Conservation (phyloP, 192 early-diverging fungal species). For the Coemansia sp. region DNA sequence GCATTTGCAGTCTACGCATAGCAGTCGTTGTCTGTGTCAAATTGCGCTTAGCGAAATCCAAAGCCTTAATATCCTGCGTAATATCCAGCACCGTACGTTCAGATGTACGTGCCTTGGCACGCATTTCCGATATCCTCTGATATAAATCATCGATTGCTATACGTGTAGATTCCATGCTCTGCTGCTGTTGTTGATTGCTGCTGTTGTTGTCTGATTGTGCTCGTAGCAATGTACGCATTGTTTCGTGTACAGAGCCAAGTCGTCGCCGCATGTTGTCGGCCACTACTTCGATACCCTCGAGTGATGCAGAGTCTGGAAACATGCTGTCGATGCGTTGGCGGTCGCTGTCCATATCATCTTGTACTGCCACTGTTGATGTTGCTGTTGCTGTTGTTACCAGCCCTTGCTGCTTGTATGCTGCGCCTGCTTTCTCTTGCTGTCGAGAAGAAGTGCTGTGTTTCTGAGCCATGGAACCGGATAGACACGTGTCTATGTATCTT, state of each 20-base stretch:
- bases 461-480: too few relatives aligned
- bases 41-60: slow-evolving; percentile 94
- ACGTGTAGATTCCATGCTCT: slow-evolving; percentile 72
- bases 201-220: slow-evolving; percentile 65
- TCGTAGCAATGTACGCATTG: slow-evolving; percentile 72
- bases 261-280: slow-evolving; percentile 62
- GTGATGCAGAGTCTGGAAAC: slow-evolving; percentile 65
- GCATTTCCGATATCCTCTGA: slow-evolving; percentile 80
- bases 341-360: slow-evolving; percentile 53
- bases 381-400: too few relatives aligned
- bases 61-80: slow-evolving; percentile 90
- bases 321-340: slow-evolving; percentile 78
- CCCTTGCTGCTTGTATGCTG: not conserved
- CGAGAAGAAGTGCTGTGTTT: too few relatives aligned
- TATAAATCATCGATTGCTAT: slow-evolving; percentile 72
- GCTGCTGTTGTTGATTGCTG: slow-evolving; percentile 50
- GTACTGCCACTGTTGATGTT: too few relatives aligned
- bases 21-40: slow-evolving; percentile 78
- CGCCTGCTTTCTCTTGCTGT: too few relatives aligned
- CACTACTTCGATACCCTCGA: slow-evolving; percentile 63
- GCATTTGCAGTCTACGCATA: slow-evolving; percentile 85
- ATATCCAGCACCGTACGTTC: slow-evolving; percentile 92
- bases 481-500: too few relatives aligned
- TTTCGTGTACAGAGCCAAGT: slow-evolving; percentile 61
- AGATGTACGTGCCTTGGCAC: slow-evolving; percentile 78